A percentile compares a stretch with the other conserved stretches of the same genome.
phyloP scores from a whole-genome alignment of 352 stramenopile species.

The Pythium vanterpoolii region DNA sequence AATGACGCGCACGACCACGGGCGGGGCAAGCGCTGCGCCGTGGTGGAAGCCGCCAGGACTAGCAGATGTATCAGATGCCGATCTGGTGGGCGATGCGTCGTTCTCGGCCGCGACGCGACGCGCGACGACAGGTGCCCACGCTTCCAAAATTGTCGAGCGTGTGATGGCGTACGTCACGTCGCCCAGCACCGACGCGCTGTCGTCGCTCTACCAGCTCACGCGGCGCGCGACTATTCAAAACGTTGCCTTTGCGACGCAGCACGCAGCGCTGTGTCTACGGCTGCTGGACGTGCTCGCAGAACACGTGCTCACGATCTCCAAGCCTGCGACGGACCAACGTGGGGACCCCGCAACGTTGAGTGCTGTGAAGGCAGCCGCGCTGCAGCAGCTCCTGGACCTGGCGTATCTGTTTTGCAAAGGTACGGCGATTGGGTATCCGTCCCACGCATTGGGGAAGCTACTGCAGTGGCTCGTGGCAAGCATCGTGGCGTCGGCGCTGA shows the following conservation, averaged over 20 bases:
- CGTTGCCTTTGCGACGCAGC: constrained; percentile 42
- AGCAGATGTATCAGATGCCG: constrained; percentile 41
- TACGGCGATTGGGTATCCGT: constrained; percentile 64
- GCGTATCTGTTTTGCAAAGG: constrained; percentile 52
- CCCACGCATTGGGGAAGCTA: constrained; percentile 60
- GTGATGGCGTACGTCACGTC: constrained; percentile 38
- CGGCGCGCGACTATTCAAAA: constrained; percentile 37
- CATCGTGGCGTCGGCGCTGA: constrained; percentile 41
- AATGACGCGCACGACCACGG: neutral
- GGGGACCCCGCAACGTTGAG: constrained; percentile 7
- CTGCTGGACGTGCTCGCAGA: constrained; percentile 61
- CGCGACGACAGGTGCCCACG: constrained; percentile 13
- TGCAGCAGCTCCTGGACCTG: constrained; percentile 56
- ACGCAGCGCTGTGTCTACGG: constrained; percentile 41
- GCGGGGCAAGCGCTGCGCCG: neutral
- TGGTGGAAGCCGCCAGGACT: constrained; percentile 40
- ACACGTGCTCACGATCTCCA: constrained; percentile 25
- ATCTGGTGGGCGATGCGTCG: constrained; percentile 29
- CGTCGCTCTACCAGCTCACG: constrained; percentile 40
- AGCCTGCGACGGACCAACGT: constrained; percentile 9
- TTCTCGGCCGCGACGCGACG: constrained; percentile 26
- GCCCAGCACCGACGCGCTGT: constrained; percentile 29
- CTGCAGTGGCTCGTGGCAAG: constrained; percentile 58
- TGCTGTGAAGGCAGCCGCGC: constrained; percentile 3
- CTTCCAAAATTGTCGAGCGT: constrained; percentile 32